Base-by-base conservation (phyloP, 2,329 filamentous ascomycete species). In the Hypomyces perniciosus region DNA sequence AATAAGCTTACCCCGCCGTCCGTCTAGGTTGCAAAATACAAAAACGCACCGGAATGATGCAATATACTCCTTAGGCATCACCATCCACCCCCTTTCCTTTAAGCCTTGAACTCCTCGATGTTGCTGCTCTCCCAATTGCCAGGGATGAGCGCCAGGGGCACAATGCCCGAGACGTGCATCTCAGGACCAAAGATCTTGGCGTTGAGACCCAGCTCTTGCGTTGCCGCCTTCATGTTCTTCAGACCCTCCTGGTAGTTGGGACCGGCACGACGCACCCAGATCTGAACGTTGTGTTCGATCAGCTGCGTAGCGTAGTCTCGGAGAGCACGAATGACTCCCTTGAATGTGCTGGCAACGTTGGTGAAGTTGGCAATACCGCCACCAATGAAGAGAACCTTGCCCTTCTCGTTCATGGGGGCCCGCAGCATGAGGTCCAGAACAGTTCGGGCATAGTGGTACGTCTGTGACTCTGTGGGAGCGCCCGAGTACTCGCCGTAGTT, bases 361-460 rank as follows among this genome's bases (percentile, higher is more conserved):
- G 93, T 99, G 80, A 99, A 99, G 86, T 99, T 99, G 81, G 93
- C 93, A 81, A 99, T 99, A 82, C 93, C 93, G 78, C 93, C 93
- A 73, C 93, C 93, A 61, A 99, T 97, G 83, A 99, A 99, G 59
- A 99, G 86, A 48, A 99, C 90, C 83, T 97, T 99, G 79, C 93
- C 93, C 67, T 96, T 86, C 55, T 88, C 81, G 72, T 83, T 79
- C 68, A 83, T 72, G 53, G 93, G 92, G 50, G 92, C 86, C 61
- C 93, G 89, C 62, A 99, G 87, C 89, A 99, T 95, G 58, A 99
- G 84, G 72, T 99, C 93, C 57, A 99, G 81, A 58, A 99, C 90
- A 30, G 93, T 99, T 67, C 88, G 88, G 67, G 93, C 91, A 76
- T 99, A 99, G 84, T 97, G 91, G 85, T 89, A 99, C 55, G 93